phyloP scores from a whole-genome alignment of 169 alveolate genomes.

The Ichthyophthirius multifiliis region DNA sequence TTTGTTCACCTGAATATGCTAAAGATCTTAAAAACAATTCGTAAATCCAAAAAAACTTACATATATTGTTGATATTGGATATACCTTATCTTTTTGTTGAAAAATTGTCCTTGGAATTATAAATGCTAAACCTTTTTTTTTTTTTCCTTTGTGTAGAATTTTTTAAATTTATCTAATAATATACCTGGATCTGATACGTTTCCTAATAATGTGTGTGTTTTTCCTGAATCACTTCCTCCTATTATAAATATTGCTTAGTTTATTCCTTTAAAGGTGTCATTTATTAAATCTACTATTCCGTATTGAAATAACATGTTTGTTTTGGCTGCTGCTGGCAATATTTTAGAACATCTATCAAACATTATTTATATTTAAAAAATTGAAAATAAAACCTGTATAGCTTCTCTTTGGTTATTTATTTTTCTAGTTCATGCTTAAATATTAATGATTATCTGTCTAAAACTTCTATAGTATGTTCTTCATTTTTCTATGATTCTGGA shows the following conservation, averaged over 20 bases:
- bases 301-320: not conserved
- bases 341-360: not conserved
- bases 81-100: not conserved
- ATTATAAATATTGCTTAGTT: not conserved
- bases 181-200: not conserved
- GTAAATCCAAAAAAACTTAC: not conserved
- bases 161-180: no score
- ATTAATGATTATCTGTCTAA: not conserved
- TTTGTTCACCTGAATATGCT: not conserved
- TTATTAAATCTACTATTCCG: not conserved
- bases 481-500: not conserved
- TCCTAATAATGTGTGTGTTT: not conserved
- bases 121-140: not conserved
- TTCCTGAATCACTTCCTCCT: constrained; percentile 2
- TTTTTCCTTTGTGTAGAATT: no score
- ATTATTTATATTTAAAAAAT: not conserved
- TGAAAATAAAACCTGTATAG: not conserved
- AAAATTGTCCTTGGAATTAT: not conserved
- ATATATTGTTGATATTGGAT: not conserved
- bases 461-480: not conserved
- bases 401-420: not conserved
- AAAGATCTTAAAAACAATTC: not conserved
- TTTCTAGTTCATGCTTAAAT: not conserved
- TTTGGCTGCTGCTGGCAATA: not conserved
- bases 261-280: not conserved